Evolutionary conservation across 2,329 filamentous ascomycete species (phyloP).

Genomic region (Dothidotthia symphoricarpi): DNA sequence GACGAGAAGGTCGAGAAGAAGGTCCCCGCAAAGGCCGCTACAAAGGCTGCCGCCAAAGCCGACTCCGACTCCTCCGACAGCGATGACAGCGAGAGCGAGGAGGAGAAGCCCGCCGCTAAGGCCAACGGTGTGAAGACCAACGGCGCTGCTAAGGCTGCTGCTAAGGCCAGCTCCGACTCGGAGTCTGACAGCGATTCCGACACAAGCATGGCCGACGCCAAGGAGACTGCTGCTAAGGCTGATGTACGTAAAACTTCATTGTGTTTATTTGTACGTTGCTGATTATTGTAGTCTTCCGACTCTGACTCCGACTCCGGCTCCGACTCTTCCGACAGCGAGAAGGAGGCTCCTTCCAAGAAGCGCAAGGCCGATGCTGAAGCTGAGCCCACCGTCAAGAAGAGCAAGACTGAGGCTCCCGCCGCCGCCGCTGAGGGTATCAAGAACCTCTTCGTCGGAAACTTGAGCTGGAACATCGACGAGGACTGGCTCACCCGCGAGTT

Average conservation of each 20-base stretch:
- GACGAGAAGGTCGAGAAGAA: conserved; percentile 40
- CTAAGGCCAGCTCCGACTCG: conserved; percentile 38
- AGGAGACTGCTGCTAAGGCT: conserved; percentile 27
- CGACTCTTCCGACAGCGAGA: conserved; percentile 32
- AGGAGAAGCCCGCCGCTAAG: conserved; percentile 21
- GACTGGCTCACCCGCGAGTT: conserved; percentile 78
- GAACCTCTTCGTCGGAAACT: conserved; percentile 85
- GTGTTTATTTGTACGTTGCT: too few species aligned
- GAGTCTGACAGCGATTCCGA: conserved; percentile 32
- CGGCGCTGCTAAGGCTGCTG: conserved; percentile 27
- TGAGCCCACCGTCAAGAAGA: conserved; percentile 62
- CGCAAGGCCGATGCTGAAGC: conserved; percentile 61
- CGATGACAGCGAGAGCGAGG: conserved; percentile 31
- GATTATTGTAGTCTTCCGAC: conserved; percentile 41
- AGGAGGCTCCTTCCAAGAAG: conserved; percentile 58
- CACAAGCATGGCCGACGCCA: conserved; percentile 20
- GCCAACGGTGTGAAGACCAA: conserved; percentile 35
- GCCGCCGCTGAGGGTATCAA: conserved; percentile 50
- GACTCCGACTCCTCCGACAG: conserved; percentile 34
- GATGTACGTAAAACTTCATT: conserved; percentile 15
- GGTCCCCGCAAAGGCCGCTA: conserved; percentile 33
- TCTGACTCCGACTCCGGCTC: conserved; percentile 40
- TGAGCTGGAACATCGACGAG: conserved; percentile 89
- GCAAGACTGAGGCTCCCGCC: conserved; percentile 56
- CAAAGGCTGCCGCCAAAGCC: conserved; percentile 41